A percentile compares a stretch with the other conserved stretches of the same genome.
Conservation (phyloP, 306 rosid species). For the Glycine soja region DNA sequence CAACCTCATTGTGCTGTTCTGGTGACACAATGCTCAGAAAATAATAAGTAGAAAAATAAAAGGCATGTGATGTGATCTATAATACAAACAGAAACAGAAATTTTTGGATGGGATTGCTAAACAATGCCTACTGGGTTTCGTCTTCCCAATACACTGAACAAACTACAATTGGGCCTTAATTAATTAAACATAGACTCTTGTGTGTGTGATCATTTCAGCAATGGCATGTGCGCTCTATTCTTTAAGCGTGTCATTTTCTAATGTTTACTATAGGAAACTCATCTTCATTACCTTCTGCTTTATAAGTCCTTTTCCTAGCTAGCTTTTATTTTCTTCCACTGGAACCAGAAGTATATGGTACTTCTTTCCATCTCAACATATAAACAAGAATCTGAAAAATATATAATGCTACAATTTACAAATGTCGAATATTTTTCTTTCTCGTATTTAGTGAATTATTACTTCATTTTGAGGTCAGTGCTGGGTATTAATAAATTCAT, state of each 20-base stretch:
- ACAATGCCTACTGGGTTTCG: conserved; percentile 16
- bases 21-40: conserved; percentile 9
- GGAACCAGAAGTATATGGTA: background rate
- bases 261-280: background rate
- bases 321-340: background rate
- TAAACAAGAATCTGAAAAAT: background rate
- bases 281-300: background rate
- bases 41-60: background rate
- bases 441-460: background rate
- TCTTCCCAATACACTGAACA: background rate
- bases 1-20: background rate
- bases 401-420: background rate
- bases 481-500: background rate
- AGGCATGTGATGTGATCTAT: conserved; percentile 38
- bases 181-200: background rate
- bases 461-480: background rate
- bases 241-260: conserved; percentile 22
- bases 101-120: background rate
- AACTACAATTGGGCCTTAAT: conserved; percentile 20
- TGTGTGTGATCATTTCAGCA: background rate
- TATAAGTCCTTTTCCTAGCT: conserved; percentile 8
- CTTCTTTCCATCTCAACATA: background rate
- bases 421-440: background rate
- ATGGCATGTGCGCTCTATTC: background rate
- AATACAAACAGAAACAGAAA: background rate